Base-by-base conservation (phyloP, 2,329 filamentous ascomycete species). In the Cladobotryum protrusum region DNA sequence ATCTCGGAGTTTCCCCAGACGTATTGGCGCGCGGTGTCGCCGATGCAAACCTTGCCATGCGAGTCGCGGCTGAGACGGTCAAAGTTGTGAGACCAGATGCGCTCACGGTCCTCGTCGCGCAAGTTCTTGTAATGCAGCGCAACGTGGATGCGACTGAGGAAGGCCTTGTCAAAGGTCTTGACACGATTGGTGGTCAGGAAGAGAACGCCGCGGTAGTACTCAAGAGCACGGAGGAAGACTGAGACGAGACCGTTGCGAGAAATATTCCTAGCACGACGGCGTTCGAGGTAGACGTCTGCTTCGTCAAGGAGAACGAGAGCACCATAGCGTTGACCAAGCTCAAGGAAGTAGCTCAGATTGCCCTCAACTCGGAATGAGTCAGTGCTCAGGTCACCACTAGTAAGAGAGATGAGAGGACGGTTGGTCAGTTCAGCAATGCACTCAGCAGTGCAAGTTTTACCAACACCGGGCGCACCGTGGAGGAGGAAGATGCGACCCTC, bases 231-330 rank as follows among this genome's bases (percentile, higher is more conserved):
- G 19, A 77, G 61, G 61, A 77, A 76, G 49, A 75, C 63, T 14
- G 71, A 73, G 20, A 76, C 74, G 11, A 77, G 64, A 0, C 70
- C 71, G 59, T 77, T 77, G 51, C 72, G 71, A 18, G 60, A 63
- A 43, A 76, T 68, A 56, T 77, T 72, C 24, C 58, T 63, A 18
- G 67, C 58, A 2, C 64, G 64, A 2, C 79, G 76, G 47, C 72
- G 63, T 61, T 81, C 77, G 8, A 83, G 73, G 62, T 79, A 83
- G 15, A 82, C 77, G 49, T 83, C 80, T 3, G 77, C 78, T 61
- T 83, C 79, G 58, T 83, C 79, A 4, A 82, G 68, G 3, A 82
- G 69, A 6, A 81, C 69, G 5, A 81, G 69, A 35, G 72, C 77
- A 15, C 69, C 71, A 63, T 73, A 79, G 7, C 70, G 72, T 60